Base-by-base conservation (phyloP, 768 basidiomycete species). In the Serendipita vermifera region DNA sequence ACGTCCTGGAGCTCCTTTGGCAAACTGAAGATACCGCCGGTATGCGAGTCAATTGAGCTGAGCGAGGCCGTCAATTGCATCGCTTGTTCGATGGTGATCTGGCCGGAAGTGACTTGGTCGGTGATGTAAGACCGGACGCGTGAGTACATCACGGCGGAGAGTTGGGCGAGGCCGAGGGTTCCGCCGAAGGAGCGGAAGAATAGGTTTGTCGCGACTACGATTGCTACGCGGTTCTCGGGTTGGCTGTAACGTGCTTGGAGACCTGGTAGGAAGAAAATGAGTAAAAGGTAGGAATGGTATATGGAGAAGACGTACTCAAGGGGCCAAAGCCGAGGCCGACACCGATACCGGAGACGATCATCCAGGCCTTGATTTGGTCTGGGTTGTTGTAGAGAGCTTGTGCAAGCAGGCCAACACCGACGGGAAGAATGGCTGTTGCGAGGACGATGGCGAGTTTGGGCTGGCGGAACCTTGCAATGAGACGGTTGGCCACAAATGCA, bases 141-240 rank as follows among this genome's bases (percentile, higher is more conserved):
- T 32, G 69, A 64, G 59, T 70, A 70, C 54, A 77, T 68, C 20
- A 78, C 66, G 5, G 77, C 73, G 40, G 71, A 69, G 54, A 76
- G 76, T 59, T 78, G 77, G 0, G 77, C 75, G 36, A 78, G 71
- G 22, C 77, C 76, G 36, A 76, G 62, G 0, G 76, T 77, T 7
- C 77, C 77, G 15, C 77, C 77, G 36, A 77, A 65, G 0, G 73
- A 63, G 13, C 73, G 70, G 65, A 73, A 74, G 61, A 77, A 78
- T 54, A 75, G 64, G 5, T 66, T 55, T 43, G 77, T 64, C 1
- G 72, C 72, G n/a, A 73, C 72, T 20, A 72, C 70, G 41, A 71
- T 65, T 1, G 77, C 75, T 41, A 73, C 58, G 32, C 70, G 70
- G 26, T 69, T 62, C 17, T 59, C 62, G 5, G 73, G 70, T 58